Evolutionary conservation across 176 grass and related monocot genomes (phyloP).

Genomic region (Saccharum officinarum): DNA sequence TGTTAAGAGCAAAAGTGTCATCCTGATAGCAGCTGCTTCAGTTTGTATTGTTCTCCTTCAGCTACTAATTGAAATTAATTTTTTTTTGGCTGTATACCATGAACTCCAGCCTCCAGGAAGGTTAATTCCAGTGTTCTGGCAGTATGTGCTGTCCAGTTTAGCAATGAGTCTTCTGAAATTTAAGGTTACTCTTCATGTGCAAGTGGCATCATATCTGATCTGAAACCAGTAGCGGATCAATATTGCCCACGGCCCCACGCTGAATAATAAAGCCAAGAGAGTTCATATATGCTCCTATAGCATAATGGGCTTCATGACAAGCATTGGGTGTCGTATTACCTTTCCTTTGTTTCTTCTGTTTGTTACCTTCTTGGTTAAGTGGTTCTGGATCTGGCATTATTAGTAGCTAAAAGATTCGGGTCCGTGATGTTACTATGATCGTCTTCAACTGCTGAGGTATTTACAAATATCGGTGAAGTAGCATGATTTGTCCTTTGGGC

Average conservation of each 20-base stretch:
- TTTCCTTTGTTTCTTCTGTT: constrained; percentile 13
- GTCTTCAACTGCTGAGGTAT: neutral
- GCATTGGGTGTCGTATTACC: neutral
- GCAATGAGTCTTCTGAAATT: neutral
- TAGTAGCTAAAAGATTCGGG: neutral
- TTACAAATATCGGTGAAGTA: neutral
- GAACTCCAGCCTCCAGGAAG: neutral
- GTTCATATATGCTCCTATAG: neutral
- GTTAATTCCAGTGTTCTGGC: neutral
- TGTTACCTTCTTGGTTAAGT: neutral
- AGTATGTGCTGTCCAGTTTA: neutral
- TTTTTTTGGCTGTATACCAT: neutral
- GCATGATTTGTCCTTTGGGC: neutral
- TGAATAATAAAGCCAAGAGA: neutral
- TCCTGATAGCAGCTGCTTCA: neutral
- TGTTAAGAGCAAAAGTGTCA: neutral
- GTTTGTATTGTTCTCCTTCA: neutral
- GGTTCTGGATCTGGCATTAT: neutral
- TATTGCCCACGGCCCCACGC: neutral
- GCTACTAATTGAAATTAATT: neutral
- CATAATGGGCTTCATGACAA: constrained; percentile 6
- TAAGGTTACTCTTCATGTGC: neutral
- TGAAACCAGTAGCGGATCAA: neutral
- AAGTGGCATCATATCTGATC: neutral
- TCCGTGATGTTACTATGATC: neutral